Evolutionary conservation across 352 stramenopile species (phyloP).

Genomic region (Pythium oligandrum): DNA sequence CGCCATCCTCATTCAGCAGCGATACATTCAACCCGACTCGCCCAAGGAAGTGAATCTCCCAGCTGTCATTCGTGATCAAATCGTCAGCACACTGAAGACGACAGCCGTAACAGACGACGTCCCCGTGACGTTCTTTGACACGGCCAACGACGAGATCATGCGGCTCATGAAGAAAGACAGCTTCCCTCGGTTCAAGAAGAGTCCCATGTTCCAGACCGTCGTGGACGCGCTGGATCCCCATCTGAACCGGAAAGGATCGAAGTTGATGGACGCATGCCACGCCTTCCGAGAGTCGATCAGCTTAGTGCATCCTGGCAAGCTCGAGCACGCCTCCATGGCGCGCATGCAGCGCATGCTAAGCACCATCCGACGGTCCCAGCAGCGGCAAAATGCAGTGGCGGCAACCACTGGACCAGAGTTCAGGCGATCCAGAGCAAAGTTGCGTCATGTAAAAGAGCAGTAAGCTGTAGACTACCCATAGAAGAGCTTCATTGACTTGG

Average conservation of each 20-base stretch:
- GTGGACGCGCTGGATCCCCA: slow-evolving; percentile 61
- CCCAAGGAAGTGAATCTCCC: slow-evolving; percentile 74
- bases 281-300: slow-evolving; percentile 70
- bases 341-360: slow-evolving; percentile 65
- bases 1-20: slow-evolving; percentile 38
- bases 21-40: slow-evolving; percentile 52
- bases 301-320: slow-evolving; percentile 43
- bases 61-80: slow-evolving; percentile 42
- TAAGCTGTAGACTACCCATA: too few species aligned
- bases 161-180: slow-evolving; percentile 77
- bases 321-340: slow-evolving; percentile 43
- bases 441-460: too few species aligned
- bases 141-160: slow-evolving; percentile 72
- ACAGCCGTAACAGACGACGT: slow-evolving; percentile 22
- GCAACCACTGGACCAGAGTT: too few species aligned
- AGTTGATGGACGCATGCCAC: slow-evolving; percentile 58
- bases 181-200: slow-evolving; percentile 80
- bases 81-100: slow-evolving; percentile 29
- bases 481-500: too few species aligned
- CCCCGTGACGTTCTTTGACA: slow-evolving; percentile 42
- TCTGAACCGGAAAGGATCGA: slow-evolving; percentile 56
- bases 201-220: slow-evolving; percentile 52
- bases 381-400: slow-evolving; percentile 22
- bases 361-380: slow-evolving; percentile 59
- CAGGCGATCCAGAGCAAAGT: too few species aligned